Conservation (phyloP, 2,329 filamentous ascomycete species). For the Fonsecaea erecta region DNA sequence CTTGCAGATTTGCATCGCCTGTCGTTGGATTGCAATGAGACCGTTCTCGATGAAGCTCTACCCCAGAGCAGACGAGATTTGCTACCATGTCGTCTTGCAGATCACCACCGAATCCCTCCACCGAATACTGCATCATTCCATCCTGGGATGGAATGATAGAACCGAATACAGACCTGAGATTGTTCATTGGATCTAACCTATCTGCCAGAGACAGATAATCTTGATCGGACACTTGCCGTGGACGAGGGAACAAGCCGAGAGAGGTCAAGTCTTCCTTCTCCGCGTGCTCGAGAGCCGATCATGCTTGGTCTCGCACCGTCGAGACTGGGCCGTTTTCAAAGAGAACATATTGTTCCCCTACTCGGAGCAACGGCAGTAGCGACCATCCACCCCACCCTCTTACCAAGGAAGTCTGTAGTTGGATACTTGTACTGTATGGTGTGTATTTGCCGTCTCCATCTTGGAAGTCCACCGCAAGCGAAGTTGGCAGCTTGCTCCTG, state of each 20-base stretch:
- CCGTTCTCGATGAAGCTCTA: background rate
- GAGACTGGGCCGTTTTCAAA: background rate
- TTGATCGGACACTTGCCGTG: background rate
- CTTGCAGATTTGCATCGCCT: background rate
- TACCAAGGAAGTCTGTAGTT: background rate
- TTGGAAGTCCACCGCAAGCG: background rate
- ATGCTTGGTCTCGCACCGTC: background rate
- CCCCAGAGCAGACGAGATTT: background rate
- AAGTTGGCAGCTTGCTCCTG: conserved; percentile 1
- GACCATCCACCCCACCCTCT: background rate
- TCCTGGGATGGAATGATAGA: background rate
- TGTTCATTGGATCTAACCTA: background rate
- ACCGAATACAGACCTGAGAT: background rate
- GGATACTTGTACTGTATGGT: background rate
- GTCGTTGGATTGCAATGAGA: background rate
- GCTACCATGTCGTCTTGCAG: background rate
- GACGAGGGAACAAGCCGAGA: background rate
- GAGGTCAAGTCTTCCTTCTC: background rate
- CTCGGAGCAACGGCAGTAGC: background rate
- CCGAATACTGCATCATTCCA: background rate
- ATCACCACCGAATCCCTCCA: background rate
- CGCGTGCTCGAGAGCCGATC: background rate
- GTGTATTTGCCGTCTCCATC: background rate
- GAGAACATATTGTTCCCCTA: background rate
- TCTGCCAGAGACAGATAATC: background rate